phyloP scores from a whole-genome alignment of 495 filamentous ascomycete species.

The Neurospora sp. region DNA sequence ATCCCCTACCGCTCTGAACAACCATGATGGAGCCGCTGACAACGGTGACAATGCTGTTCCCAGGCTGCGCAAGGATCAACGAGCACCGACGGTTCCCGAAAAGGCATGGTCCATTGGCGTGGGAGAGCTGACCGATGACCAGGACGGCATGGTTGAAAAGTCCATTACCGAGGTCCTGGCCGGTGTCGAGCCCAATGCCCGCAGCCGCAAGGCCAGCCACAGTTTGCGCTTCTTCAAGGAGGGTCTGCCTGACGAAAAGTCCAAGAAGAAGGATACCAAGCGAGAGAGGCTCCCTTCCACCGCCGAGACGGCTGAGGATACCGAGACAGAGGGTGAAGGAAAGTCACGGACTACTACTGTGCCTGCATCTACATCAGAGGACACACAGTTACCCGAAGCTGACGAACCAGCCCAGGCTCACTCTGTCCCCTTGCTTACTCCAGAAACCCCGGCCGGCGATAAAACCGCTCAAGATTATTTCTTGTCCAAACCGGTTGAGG shows the following conservation, averaged over 20 bases:
- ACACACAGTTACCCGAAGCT: neutral
- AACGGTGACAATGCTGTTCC: constrained; percentile 18
- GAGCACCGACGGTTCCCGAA: constrained; percentile 33
- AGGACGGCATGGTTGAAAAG: constrained; percentile 58
- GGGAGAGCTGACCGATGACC: constrained; percentile 24
- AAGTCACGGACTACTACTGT: neutral
- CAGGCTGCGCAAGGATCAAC: constrained; percentile 35
- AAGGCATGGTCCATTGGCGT: constrained; percentile 48
- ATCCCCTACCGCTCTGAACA: constrained; percentile 3
- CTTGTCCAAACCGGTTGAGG: constrained; percentile 1
- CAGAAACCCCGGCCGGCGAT: constrained; percentile 6
- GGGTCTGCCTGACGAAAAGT: constrained; percentile 54
- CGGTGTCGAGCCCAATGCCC: constrained; percentile 64
- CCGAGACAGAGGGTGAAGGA: constrained; percentile 3
- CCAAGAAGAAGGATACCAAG: constrained; percentile 31
- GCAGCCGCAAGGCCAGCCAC: constrained; percentile 91
- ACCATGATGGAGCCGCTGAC: constrained; percentile 11
- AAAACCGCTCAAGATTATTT: constrained; percentile 16
- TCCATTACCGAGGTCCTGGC: constrained; percentile 74
- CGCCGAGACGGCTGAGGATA: constrained; percentile 9
- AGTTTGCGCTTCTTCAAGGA: constrained; percentile 88
- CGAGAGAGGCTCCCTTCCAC: constrained; percentile 24
- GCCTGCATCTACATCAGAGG: constrained; percentile 1
- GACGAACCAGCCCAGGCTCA: constrained; percentile 7
- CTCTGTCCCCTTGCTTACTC: constrained; percentile 6